These are phyloP conservation scores for Juncus effusus DNA, from an alignment of 176 grass and related monocot species.

Conservation along the genomic window DNA sequence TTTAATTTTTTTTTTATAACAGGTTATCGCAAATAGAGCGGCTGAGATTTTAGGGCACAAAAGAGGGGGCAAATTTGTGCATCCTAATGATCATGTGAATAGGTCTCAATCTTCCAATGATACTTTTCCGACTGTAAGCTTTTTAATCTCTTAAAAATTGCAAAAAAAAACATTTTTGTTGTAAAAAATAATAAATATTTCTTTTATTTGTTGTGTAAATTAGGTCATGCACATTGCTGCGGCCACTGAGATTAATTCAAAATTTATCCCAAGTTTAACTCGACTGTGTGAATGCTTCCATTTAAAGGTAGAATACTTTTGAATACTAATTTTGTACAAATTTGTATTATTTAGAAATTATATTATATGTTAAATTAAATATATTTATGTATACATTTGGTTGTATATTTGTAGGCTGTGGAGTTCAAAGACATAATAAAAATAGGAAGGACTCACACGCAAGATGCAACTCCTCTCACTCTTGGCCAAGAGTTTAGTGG, in stretches of 20 bases:
- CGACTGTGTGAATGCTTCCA: constrained; percentile 76
- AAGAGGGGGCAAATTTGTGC: constrained; percentile 77
- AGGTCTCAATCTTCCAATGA: constrained; percentile 97
- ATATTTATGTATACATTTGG: not conserved
- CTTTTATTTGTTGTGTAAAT: constrained; percentile 15
- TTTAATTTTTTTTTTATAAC: constrained; percentile 24
- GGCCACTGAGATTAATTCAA: constrained; percentile 75
- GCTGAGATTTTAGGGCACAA: constrained; percentile 97
- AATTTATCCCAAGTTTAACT: constrained; percentile 77
- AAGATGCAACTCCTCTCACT: constrained; percentile 96
- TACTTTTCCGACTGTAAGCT: constrained; percentile 96
- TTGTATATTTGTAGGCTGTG: constrained; percentile 43
- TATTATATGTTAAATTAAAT: not conserved
- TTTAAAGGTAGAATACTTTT: constrained; percentile 54
- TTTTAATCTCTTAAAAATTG: constrained; percentile 7
- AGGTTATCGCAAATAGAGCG: constrained; percentile 98
- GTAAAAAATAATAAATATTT: not conserved
- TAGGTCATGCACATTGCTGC: constrained; percentile 99
- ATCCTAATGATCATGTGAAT: constrained; percentile 99
- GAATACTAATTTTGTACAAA: constrained; percentile 12
- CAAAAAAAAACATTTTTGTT: not conserved
- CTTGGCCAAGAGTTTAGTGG: constrained; percentile 99
- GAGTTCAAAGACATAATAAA: constrained; percentile 98
- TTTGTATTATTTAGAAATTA: not conserved
- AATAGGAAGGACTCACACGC: constrained; percentile 91